Percentiles rank a stretch among this genome's conserved stretches.
Conservation (phyloP, 306 rosid species). For the Quercus agrifolia region DNA sequence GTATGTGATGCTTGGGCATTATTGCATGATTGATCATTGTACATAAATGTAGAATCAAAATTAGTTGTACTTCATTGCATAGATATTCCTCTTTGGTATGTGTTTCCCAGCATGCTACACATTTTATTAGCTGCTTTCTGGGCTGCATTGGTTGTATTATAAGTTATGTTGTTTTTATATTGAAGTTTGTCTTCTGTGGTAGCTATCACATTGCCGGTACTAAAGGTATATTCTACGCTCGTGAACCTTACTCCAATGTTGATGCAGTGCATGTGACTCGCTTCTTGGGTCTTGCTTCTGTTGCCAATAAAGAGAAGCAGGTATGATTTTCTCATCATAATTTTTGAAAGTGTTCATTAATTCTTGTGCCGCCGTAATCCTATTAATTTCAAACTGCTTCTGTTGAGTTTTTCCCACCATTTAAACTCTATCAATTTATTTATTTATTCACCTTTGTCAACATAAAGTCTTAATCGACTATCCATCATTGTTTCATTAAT, state of each 20-base stretch:
- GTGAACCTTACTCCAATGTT: conserved; percentile 85
- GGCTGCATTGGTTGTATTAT: not conserved
- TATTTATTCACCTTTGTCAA: not conserved
- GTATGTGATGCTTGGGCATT: conserved; percentile 35
- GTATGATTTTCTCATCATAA: conserved; percentile 29
- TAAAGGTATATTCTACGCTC: conserved; percentile 74
- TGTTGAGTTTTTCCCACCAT: not conserved
- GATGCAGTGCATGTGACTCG: conserved; percentile 93
- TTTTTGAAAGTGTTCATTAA: not conserved
- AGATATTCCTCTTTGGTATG: not conserved
- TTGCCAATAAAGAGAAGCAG: conserved; percentile 96
- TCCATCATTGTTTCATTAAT: not conserved
- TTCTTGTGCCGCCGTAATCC: not conserved
- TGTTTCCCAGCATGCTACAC: not conserved
- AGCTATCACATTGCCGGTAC: conserved; percentile 95
- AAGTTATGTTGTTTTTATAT: not conserved
- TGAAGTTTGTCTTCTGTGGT: conserved; percentile 26
- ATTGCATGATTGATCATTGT: conserved; percentile 1
- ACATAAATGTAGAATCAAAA: not conserved
- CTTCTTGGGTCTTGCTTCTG: conserved; percentile 89
- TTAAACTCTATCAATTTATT: not conserved
- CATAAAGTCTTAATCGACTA: not conserved
- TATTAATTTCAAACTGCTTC: not conserved
- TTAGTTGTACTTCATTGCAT: not conserved
- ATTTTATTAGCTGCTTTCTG: not conserved